Evolutionary conservation across 352 stramenopile genomes (phyloP).

Genomic region (Elongisporangium undulatum): DNA sequence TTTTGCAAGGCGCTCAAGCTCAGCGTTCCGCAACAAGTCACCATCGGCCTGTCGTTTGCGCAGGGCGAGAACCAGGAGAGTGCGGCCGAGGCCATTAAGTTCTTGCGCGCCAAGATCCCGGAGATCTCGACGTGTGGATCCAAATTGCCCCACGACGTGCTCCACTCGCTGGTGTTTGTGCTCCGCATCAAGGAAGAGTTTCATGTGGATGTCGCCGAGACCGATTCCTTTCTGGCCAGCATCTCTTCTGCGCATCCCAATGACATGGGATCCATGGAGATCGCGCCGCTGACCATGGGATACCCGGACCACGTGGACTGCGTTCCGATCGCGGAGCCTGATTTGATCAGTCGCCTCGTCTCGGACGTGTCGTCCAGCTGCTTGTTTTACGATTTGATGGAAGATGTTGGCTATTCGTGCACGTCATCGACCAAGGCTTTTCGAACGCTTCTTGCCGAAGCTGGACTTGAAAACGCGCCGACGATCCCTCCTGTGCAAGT

Average conservation of each 20-base stretch:
- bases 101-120: conserved; percentile 78
- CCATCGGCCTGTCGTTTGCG: conserved; percentile 75
- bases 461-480: conserved; percentile 68
- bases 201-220: conserved; percentile 62
- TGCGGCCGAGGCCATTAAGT: conserved; percentile 60
- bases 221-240: conserved; percentile 81
- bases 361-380: conserved; percentile 73
- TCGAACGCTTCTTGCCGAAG: conserved; percentile 78
- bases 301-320: conserved; percentile 87
- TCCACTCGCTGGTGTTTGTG: conserved; percentile 80
- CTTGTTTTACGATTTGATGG: conserved; percentile 89
- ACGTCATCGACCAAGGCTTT: conserved; percentile 77
- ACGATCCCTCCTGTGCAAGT: conserved; percentile 85
- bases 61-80: conserved; percentile 63
- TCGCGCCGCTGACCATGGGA: conserved; percentile 80
- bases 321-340: conserved; percentile 44
- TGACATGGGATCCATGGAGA: conserved; percentile 84
- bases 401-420: conserved; percentile 86
- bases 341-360: conserved; percentile 73
- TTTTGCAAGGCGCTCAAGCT: conserved; percentile 84
- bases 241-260: conserved; percentile 83
- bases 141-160: conserved; percentile 81
- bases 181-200: conserved; percentile 81
- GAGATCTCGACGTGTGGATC: conserved; percentile 78
- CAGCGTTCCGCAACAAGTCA: conserved; percentile 83